Conservation (phyloP, 2,329 filamentous ascomycete genomes). For the Gremmenia infestans region DNA sequence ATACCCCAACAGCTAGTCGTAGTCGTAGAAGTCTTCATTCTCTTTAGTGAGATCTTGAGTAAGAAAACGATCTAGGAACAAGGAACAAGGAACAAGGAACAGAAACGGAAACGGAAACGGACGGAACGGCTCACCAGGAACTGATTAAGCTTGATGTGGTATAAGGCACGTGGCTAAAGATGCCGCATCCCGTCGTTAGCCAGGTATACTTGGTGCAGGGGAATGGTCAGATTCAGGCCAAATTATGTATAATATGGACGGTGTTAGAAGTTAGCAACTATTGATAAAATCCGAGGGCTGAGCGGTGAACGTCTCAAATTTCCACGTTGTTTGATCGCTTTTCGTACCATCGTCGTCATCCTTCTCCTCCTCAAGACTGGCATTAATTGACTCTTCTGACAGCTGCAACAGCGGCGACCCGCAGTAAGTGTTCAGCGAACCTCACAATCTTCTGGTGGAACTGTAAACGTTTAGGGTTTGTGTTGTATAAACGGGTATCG, state of each 20-base stretch:
- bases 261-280: too few relatives aligned
- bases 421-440: not conserved
- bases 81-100: too few relatives aligned
- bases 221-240: too few relatives aligned
- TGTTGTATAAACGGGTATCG: constrained; percentile 4
- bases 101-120: not conserved
- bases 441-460: constrained; percentile 1
- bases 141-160: not conserved
- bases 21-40: too few relatives aligned
- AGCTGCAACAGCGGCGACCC: not conserved
- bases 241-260: too few relatives aligned
- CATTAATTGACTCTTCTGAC: not conserved
- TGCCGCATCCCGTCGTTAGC: too few relatives aligned
- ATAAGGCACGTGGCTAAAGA: too few relatives aligned
- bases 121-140: not conserved
- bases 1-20: too few relatives aligned
- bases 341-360: not conserved
- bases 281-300: too few relatives aligned
- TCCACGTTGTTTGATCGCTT: not conserved
- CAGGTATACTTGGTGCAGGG: too few relatives aligned
- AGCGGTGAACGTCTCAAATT: too few relatives aligned
- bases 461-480: constrained; percentile 16
- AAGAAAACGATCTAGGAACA: not conserved
- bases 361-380: not conserved
- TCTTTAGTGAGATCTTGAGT: not conserved